Evolutionary conservation across 2,329 filamentous ascomycete genomes (phyloP), one percentile per base, ranked within the genome.

Genomic region (Trichoderma semiorbis): DNA sequence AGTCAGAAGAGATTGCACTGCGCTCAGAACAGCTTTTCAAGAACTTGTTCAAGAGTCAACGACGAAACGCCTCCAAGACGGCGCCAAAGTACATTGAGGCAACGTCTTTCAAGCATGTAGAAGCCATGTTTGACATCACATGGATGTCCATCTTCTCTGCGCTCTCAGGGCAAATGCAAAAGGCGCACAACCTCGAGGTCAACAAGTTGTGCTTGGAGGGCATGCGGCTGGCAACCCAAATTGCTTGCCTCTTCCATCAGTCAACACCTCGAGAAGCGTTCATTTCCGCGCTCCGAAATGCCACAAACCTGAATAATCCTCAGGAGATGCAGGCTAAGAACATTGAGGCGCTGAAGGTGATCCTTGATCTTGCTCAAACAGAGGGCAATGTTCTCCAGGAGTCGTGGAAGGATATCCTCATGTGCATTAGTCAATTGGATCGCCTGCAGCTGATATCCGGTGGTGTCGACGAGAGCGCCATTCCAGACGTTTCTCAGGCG

Each of bases 91-190:
- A 96, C 81, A 97, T 99, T 69, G 93, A 94, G 1, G 96, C 96
- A 4, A 96, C 94, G 1, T 98, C 95, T 0, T 95, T 94, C 80
- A 95, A 94, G 77, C 96, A 99, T 80, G 93, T 98, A 64, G 96
- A 96, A 0, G 94, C 96, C 0, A 99, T 99, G 96, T 98, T 99
- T 78, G 95, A 97, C 77, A 94, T 97, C 28, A 97, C 94, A 0
- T 99, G 96, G 96, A 99, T 98, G 95, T 97, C 95, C 11, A 97
- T 98, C 81, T 92, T 99, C 78, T 98, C 95, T 6, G 95, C 95
- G 0, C 87, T 99, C 30, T 98, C 95, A 1, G 95, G 93, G 65
- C 93, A 97, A 76, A 95, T 96, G 80, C 96, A 98, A 77, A 95
- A 97, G 78, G 92, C 93, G 0, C 93, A 97, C 76, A 98, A 98